phyloP scores from a whole-genome alignment of 1,284 basidiomycete species.

The Mycena sp. region DNA sequence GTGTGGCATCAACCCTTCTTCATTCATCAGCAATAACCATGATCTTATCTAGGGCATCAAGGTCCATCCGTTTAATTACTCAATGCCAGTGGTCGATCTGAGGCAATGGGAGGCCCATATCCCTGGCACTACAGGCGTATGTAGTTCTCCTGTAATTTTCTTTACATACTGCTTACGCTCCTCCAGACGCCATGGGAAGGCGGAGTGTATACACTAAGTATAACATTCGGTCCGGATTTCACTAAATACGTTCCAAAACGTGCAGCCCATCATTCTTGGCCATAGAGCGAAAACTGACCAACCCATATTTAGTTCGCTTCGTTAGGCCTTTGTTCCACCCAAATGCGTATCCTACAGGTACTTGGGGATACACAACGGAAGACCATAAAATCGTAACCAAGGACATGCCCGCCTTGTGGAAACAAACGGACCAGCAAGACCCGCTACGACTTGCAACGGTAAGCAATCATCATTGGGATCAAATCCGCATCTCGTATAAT shows the following conservation, averaged over 20 bases:
- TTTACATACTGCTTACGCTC: not conserved
- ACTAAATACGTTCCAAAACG: not conserved
- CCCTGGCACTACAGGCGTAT: not conserved
- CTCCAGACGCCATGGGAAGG: slow-evolving; percentile 18
- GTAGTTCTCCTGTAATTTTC: not conserved
- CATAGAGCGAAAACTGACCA: not conserved
- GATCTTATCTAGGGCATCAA: slow-evolving; percentile 6
- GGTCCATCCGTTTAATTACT: slow-evolving; percentile 12
- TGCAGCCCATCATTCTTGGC: not conserved
- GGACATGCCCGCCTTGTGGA: not conserved
- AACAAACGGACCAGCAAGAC: slow-evolving; percentile 5
- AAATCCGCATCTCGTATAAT: not conserved
- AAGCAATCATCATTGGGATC: not conserved
- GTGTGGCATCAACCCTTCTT: not conserved
- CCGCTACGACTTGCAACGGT: slow-evolving; percentile 12
- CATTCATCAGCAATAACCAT: not conserved
- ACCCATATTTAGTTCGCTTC: not conserved
- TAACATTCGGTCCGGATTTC: not conserved
- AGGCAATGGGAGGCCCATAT: slow-evolving; percentile 15
- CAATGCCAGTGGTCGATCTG: slow-evolving; percentile 14
- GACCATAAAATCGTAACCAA: not conserved
- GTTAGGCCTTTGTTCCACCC: slow-evolving; percentile 12
- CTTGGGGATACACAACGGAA: not conserved
- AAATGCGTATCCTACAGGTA: slow-evolving; percentile 5
- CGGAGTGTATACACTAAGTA: slow-evolving; percentile 5